Evolutionary conservation across 2,329 filamentous ascomycete genomes (phyloP), one percentile per base, ranked within the genome.

Genomic region (Xylariaceae sp.): DNA sequence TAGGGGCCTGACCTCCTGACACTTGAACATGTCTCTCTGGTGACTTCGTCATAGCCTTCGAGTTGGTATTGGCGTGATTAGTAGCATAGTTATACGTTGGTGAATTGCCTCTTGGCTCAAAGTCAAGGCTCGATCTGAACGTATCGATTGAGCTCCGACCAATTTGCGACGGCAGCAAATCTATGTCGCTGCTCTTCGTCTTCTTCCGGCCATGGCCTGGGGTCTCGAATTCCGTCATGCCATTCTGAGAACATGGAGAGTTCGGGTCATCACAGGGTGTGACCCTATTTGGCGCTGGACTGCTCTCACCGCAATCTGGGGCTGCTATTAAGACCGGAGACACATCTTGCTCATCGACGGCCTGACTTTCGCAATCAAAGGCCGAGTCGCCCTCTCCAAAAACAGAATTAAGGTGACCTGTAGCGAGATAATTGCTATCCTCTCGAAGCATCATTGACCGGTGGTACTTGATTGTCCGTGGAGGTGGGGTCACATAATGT

Each of bases 151-250:
- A 72, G 6, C 67, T 66, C 56, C 71, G 67, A 6, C 67, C 63
- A 18, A 64, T 58, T 50, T 73, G 71, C 4, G 71, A 73, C 39
- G 71, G 71, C 15, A 73, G 53, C 6, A 72, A 60, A 59, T 73
- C 70, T 56, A 73, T 71, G 39, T 72, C 70, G 44, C 67, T 73
- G 35, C 56, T 61, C 58, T 66, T 65, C 6, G 49, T 51, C 23
- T 60, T 55, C 51, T 59, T 67, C 48, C 47, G 55, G 8, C 60
- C 39, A 44, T 35, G 37, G 13, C 59, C 62, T 2, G 57, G 56
- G 10, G n/a, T 44, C 13, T 68, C 62, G 34, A 64, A 51, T 39
- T 56, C 50, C 13, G 58, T 56, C 2, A 62, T 64, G 30, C 50
- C 63, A 13, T 53, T 53, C 44, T 61, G 63, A 39, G 65, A 67